These are phyloP conservation scores for Neurospora sp. DNA, from an alignment of 495 filamentous ascomycete genomes.

Conservation along the genomic window DNA sequence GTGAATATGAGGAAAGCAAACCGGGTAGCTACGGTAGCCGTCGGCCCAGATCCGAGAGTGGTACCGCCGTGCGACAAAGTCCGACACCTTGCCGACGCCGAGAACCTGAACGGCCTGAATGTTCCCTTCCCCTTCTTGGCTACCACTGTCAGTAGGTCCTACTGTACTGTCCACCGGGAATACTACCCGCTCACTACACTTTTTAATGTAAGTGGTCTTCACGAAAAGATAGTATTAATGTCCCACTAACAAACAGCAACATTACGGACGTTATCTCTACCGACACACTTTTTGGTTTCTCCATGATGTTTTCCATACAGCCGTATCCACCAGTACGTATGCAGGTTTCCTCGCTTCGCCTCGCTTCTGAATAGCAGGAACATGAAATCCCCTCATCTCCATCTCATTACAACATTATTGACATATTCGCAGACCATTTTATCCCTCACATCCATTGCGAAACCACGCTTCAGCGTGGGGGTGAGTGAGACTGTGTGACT, in stretches of 20 bases:
- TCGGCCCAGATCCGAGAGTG: not conserved
- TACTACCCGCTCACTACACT: not conserved
- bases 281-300: not conserved
- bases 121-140: not conserved
- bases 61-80: not conserved
- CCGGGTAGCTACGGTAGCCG: not conserved
- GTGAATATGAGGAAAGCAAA: not conserved
- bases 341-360: not conserved
- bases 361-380: not conserved
- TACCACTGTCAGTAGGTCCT: not conserved
- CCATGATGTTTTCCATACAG: not conserved
- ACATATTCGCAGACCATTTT: not conserved
- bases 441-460: not conserved
- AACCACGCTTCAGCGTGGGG: not conserved
- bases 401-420: not conserved
- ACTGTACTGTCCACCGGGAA: not conserved
- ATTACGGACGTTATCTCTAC: not conserved
- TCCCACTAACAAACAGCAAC: not conserved
- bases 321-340: not conserved
- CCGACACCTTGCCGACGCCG: not conserved
- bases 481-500: not conserved
- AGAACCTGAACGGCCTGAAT: not conserved
- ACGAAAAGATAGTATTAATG: not conserved
- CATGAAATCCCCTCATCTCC: not conserved
- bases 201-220: not conserved